Evolutionary conservation across 768 basidiomycete genomes (phyloP), one percentile per base, ranked within the genome.

Genomic region (Termitomyces heimii): DNA sequence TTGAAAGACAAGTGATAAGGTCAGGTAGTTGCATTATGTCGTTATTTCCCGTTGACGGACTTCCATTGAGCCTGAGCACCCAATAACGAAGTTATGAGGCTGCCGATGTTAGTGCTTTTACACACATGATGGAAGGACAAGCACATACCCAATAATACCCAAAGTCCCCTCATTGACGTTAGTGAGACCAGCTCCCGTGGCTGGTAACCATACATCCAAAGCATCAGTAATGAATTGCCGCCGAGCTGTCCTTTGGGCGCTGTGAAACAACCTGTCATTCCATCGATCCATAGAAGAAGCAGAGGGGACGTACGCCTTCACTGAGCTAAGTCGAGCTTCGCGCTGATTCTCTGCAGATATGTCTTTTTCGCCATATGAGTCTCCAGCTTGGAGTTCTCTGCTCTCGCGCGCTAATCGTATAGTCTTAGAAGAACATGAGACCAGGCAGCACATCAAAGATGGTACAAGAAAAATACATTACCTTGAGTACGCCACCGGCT

Each of bases 171-270:
- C 97, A 67, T 88, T 92, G 62, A 95, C 64, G 62, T 82, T 80
- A 60, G 86, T 78, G 53, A 90, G 73, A 16, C 88, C 91, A 40
- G 94, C 79, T 57, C 82, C 88, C 20, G 87, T 86, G 7, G 93
- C 89, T 5, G 97, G 97, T 64, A 95, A 84, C 85, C 88, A 95
- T 57, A 94, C 71, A 68, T 99, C 97, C 57, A 94, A 76, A 20
- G 83, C 66, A 69, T 99, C 97, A 58, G 91, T 84, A 54, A 88
- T 73, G 63, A 98, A 82, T 71, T 98, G 97, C 61, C 83, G 82
- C 29, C 86, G 83, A 31, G 85, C 79, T 5, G 81, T 83, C 47
- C 78, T 76, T 47, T 85, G 84, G 65, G 87, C 80, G 42, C 86
- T 89, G 64, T 55, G 37, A 26, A 39, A 26, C 37, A 43, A 34